Conservation (phyloP, 2,329 filamentous ascomycete species). For the Aureobasidium namibiae region DNA sequence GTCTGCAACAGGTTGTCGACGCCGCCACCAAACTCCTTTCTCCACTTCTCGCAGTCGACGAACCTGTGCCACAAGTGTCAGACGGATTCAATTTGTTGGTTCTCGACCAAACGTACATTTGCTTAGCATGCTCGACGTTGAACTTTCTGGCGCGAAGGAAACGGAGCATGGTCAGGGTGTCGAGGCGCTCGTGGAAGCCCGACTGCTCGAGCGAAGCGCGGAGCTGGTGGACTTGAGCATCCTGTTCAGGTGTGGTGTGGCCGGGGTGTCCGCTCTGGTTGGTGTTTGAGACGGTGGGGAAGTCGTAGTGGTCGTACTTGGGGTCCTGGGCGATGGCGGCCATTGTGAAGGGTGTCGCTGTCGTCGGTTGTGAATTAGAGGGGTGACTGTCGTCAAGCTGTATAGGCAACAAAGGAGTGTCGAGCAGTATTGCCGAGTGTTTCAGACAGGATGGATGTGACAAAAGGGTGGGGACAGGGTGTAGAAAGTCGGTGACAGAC, state of each 20-base stretch:
- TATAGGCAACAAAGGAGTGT: conserved; percentile 5
- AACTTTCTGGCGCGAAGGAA: conserved; percentile 95
- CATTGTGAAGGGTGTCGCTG: conserved; percentile 8
- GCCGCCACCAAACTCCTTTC: conserved; percentile 63
- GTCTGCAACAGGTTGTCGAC: conserved; percentile 72
- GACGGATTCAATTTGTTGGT: not conserved
- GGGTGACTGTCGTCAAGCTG: not conserved
- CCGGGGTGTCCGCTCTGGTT: conserved; percentile 73
- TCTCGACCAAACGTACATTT: conserved; percentile 59
- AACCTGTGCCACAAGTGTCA: conserved; percentile 54
- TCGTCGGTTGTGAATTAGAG: not conserved
- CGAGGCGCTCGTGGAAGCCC: conserved; percentile 75
- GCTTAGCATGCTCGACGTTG: conserved; percentile 71
- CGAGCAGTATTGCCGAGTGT: not conserved
- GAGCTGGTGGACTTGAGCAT: conserved; percentile 82
- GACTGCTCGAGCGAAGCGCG: conserved; percentile 74
- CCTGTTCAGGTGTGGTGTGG: conserved; percentile 75
- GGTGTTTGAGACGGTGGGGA: conserved; percentile 67
- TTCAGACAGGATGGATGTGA: not conserved
- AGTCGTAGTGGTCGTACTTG: conserved; percentile 97
- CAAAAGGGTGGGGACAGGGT: not conserved
- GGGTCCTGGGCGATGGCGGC: conserved; percentile 52
- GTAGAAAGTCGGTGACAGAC: too few relatives aligned
- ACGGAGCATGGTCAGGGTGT: conserved; percentile 85
- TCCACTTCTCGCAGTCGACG: conserved; percentile 82